Evolutionary conservation across 164 flowering plant species (phyloP).

Genomic region (Saururus chinensis): DNA sequence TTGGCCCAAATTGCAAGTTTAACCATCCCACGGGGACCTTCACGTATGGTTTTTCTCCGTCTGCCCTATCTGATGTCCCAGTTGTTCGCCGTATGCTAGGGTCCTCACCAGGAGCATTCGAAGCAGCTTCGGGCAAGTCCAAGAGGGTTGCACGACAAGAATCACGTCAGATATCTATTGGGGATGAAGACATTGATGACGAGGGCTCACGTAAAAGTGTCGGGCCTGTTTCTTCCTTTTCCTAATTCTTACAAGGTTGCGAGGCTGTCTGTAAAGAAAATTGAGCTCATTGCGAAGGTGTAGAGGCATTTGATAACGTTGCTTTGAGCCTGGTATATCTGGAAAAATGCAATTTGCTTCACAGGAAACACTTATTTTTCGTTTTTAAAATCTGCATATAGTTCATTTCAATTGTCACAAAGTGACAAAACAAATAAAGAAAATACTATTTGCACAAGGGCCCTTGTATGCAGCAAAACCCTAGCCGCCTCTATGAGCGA

Average conservation of each 20-base stretch:
- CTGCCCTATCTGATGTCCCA: slow-evolving; percentile 52
- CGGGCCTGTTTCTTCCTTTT: slow-evolving; percentile 21
- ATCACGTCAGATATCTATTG: slow-evolving; percentile 56
- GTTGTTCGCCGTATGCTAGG: slow-evolving; percentile 48
- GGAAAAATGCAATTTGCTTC: slow-evolving; percentile 23
- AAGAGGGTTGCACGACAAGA: slow-evolving; percentile 57
- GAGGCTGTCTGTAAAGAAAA: slow-evolving; percentile 38
- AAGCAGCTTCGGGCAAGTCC: slow-evolving; percentile 38
- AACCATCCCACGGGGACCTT: slow-evolving; percentile 85
- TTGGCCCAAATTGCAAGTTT: slow-evolving; percentile 98
- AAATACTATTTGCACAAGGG: too few species aligned
- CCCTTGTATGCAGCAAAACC: too few species aligned
- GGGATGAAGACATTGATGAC: slow-evolving; percentile 46
- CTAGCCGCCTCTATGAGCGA: too few species aligned
- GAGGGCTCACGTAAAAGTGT: too few species aligned
- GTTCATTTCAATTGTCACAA: too few species aligned
- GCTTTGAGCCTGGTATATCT: slow-evolving; percentile 26
- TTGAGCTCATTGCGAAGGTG: slow-evolving; percentile 51
- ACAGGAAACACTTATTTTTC: too few species aligned
- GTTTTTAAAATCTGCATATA: too few species aligned
- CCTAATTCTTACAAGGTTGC: slow-evolving; percentile 22
- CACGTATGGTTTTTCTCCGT: slow-evolving; percentile 38
- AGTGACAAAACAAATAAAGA: too few species aligned
- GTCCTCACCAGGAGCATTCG: slow-evolving; percentile 49
- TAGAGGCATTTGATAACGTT: slow-evolving; percentile 34